Evolutionary conservation across 2,329 filamentous ascomycete genomes (phyloP).

Genomic region (Sphaerulina populicola): DNA sequence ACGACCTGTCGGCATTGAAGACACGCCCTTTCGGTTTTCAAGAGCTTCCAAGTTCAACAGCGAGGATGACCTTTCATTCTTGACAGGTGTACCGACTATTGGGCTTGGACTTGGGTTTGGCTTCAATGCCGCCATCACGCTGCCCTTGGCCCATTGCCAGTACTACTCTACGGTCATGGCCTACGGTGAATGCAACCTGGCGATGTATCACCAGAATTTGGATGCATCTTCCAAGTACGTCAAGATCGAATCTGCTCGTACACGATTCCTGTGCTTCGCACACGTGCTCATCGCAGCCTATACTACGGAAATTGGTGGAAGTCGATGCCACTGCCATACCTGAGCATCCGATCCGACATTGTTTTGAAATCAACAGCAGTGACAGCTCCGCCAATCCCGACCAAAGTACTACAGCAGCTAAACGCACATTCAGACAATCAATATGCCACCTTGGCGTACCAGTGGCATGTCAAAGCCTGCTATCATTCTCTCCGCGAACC

Average conservation of each 20-base stretch:
- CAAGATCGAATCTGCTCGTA: no score
- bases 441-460: not conserved
- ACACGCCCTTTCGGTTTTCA: not conserved
- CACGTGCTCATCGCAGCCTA: not conserved
- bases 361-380: not conserved
- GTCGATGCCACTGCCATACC: not conserved
- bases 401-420: not conserved
- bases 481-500: not conserved
- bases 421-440: not conserved
- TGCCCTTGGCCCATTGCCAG: not conserved
- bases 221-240: not conserved
- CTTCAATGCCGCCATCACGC: conserved; percentile 32
- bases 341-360: not conserved
- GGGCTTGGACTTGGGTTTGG: conserved; percentile 34
- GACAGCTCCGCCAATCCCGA: not conserved
- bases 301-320: not conserved
- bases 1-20: not conserved
- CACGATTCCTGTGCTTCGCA: no score
- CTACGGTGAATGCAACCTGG: not conserved
- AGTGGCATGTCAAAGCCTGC: conserved; percentile 2
- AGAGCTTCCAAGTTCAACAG: not conserved
- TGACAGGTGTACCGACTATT: conserved; percentile 7
- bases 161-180: conserved; percentile 2
- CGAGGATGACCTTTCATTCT: conserved; percentile 20
- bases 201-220: not conserved